phyloP scores from a whole-genome alignment of 495 filamentous ascomycete species.

The Wilcoxina mikolae region DNA sequence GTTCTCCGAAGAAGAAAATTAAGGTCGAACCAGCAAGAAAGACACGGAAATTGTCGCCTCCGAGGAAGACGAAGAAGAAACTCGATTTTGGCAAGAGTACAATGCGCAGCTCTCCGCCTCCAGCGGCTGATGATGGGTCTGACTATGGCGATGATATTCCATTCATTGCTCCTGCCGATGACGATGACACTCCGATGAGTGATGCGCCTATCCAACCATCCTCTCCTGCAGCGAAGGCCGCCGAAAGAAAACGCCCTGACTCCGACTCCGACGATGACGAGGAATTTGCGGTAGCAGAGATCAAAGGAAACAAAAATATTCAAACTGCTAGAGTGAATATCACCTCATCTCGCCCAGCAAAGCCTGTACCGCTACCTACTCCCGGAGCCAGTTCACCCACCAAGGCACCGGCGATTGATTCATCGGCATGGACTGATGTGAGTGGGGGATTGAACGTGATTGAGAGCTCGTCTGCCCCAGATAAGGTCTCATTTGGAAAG shows the following conservation, averaged over 20 bases:
- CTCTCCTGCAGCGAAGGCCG: slow-evolving; percentile 68
- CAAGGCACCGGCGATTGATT: slow-evolving; percentile 40
- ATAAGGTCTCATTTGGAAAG: slow-evolving; percentile 56
- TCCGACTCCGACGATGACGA: slow-evolving; percentile 64
- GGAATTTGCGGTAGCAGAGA: slow-evolving; percentile 39
- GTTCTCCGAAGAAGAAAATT: slow-evolving; percentile 21
- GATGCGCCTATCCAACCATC: slow-evolving; percentile 59
- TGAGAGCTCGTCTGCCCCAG: slow-evolving; percentile 48
- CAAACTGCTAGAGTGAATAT: slow-evolving; percentile 65
- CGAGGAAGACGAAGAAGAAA: slow-evolving; percentile 36
- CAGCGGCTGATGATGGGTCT: slow-evolving; percentile 36
- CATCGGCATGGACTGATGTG: slow-evolving; percentile 81
- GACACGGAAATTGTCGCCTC: slow-evolving; percentile 28
- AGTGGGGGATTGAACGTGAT: slow-evolving; percentile 75
- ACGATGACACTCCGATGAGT: slow-evolving; percentile 65
- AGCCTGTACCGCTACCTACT: slow-evolving; percentile 52
- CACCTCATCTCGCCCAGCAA: slow-evolving; percentile 67
- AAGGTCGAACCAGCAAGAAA: slow-evolving; percentile 25
- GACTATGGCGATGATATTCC: slow-evolving; percentile 37
- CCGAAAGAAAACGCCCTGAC: slow-evolving; percentile 52
- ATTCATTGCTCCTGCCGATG: slow-evolving; percentile 26
- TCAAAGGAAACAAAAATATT: slow-evolving; percentile 37
- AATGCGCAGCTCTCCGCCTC: slow-evolving; percentile 35
- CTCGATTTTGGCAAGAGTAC: slow-evolving; percentile 28
- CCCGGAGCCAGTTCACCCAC: slow-evolving; percentile 31